Percentiles rank a stretch among this genome's conserved stretches.
Evolutionary conservation across 306 rosid species (phyloP).

Genomic region (Pyrus bretschneideri): DNA sequence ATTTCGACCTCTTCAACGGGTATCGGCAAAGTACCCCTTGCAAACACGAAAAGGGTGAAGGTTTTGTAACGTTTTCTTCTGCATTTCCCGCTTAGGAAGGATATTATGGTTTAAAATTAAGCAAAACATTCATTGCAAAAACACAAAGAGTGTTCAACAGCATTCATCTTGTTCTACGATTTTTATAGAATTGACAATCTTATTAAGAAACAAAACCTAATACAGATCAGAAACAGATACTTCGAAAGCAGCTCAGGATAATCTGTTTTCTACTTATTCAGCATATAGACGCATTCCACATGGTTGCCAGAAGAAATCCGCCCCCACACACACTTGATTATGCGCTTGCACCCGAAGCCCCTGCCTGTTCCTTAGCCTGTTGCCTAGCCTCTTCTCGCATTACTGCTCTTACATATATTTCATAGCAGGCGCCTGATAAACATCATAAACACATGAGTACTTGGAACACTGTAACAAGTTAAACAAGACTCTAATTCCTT

Average conservation of each 20-base stretch:
- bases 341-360: constrained; percentile 17
- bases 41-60: not conserved
- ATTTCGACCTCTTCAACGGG: no score
- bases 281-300: not conserved
- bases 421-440: constrained; percentile 69
- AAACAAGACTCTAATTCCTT: not conserved
- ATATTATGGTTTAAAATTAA: not conserved
- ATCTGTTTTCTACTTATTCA: constrained; percentile 26
- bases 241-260: constrained; percentile 2
- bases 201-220: constrained; percentile 19
- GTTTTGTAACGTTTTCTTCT: not conserved
- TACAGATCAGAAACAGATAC: not conserved
- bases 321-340: constrained; percentile 14
- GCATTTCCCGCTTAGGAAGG: not conserved
- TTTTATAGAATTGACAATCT: not conserved
- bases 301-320: constrained; percentile 12
- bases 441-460: constrained; percentile 17
- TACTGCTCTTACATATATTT: constrained; percentile 54
- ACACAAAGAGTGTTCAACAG: not conserved
- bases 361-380: constrained; percentile 33
- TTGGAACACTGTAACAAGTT: not conserved
- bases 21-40: not conserved
- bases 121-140: not conserved
- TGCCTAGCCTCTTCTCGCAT: constrained; percentile 50
- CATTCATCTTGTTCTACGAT: not conserved